Base-by-base conservation (phyloP, 2,329 filamentous ascomycete species). In the Eurotiales sp. region DNA sequence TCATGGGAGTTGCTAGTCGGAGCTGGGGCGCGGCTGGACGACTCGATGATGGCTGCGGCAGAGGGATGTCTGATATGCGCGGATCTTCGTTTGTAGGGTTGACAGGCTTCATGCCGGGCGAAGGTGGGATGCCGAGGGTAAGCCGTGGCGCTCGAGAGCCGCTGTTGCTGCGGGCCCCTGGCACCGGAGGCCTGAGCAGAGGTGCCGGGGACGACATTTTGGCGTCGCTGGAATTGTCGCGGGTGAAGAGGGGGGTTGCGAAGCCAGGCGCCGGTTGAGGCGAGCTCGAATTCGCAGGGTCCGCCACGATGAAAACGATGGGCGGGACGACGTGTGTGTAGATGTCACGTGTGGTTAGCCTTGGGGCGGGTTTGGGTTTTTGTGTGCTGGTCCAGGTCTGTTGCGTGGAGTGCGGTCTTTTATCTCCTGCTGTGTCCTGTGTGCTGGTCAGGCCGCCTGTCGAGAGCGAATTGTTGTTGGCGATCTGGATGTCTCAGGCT, bases 91-190 rank as follows among this genome's bases (percentile, higher is more conserved):
- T 60, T 14, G 25, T 19, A 25, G 56, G 59, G 32, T 80, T 81
- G 46, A 93, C 83, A 2, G 91, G 84, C 69, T 91, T 89, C 56
- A 79, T 86, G 72, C 84, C 92, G 44, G 90, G 88, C 30, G 90
- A 95, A 1, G 88, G 85, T 32, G 92, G 92, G 53, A 97, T 97
- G 41, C 91, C 88, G 51, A 97, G 82, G 40, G 90, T 92, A 53
- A 97, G 80, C 61, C 87, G 84, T 23, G 90, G 90, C 48, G 86
- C 78, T 57, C 87, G 80, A 54, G 79, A 75, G 53, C 82, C 84
- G 58, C 78, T 75, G 59, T 77, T 78, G 56, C 78, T 78, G 60
- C 84, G 80, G 58, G 76, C 77, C 57, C 88, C 88, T 34, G 87
- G 87, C 51, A 95, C 85, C 55, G 90, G 89, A 50, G 90, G 88